Evolutionary conservation across 371 early-diverging fungal species (phyloP).

Genomic region (Actinomortierella ambigua): DNA sequence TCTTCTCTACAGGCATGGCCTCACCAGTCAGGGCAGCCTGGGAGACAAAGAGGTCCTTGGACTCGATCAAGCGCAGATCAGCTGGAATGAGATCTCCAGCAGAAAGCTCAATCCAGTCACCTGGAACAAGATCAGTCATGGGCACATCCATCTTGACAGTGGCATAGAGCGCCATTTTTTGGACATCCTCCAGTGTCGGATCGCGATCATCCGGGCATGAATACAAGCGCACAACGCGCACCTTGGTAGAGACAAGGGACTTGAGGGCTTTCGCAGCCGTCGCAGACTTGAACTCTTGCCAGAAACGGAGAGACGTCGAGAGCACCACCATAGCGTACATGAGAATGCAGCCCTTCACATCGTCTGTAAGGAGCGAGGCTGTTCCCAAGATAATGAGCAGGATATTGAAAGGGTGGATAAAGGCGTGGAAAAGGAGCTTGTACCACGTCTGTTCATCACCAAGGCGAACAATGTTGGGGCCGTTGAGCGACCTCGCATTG

Average conservation of each 20-base stretch:
- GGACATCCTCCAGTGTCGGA: constrained; percentile 37
- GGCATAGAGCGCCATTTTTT: constrained; percentile 18
- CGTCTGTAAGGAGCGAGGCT: constrained; percentile 28
- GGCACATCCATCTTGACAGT: constrained; percentile 30
- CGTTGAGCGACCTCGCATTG: constrained; percentile 9
- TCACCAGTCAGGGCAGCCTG: constrained; percentile 50
- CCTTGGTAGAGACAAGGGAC: constrained; percentile 41
- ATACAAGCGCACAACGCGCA: constrained; percentile 43
- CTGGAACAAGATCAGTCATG: constrained; percentile 48
- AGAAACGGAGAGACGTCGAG: constrained; percentile 43
- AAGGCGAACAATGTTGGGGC: constrained; percentile 22
- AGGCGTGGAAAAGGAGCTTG: constrained; percentile 34
- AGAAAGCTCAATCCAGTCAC: constrained; percentile 44
- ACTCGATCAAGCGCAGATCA: constrained; percentile 41
- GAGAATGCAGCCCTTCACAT: constrained; percentile 20
- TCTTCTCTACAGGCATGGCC: constrained; percentile 50
- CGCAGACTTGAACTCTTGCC: constrained; percentile 49
- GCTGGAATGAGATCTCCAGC: constrained; percentile 49
- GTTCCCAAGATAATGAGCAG: constrained; percentile 36
- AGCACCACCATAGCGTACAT: constrained; percentile 47
- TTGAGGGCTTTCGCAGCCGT: constrained; percentile 37
- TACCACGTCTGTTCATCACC: constrained; percentile 34
- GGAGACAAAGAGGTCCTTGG: constrained; percentile 49
- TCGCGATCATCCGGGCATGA: constrained; percentile 35
- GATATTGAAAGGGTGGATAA: constrained; percentile 52